Evolutionary conservation across 495 filamentous ascomycete species (phyloP), one percentile per base, ranked within the genome.

Genomic region (Penicillium cataractarum): DNA sequence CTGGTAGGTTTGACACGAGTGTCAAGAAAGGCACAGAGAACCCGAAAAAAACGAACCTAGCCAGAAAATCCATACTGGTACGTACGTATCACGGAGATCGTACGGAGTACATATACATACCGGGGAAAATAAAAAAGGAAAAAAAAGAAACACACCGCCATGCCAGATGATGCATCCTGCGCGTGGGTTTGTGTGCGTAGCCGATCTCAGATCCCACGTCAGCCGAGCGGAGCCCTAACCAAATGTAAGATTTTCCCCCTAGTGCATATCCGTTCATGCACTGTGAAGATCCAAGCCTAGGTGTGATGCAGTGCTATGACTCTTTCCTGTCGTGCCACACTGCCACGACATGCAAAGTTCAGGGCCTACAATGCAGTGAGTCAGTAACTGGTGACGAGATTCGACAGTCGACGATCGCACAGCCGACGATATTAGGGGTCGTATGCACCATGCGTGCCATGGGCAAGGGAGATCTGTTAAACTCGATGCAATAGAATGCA

Each of bases 131-230:
- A 33, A 19, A 21, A 21, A 5, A 58, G 7, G 27, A 5, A 4
- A 40, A 7, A 54, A 46, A 26, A 26, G 27, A 62, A 40, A n/a
- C 59, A 60, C 67, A 70, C 65, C 67, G 62, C 67, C 44, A 63
- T 52, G 49, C 35, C 19, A 49, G 42, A 26, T 49, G 21, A 42
- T 48, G 31, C 57, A 37, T 40, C 17, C 48, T 40, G 58, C 19
- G 31, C 44, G 22, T 48, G 44, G 46, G 46, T 9, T 50, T 26
- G 24, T 50, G 24, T 29, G 46, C 24, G 24, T 12, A 50, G 50
- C 42, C 51, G 55, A 70, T 65, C 64, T 22, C 19, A 67, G 58
- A 65, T 64, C 55, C 37, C 57, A 60, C 64, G 40, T 59, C 57
- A 57, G 53, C 39, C 22, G 3, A 54, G 53, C 19, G 39, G 54